Base-by-base conservation (phyloP, 2,329 filamentous ascomycete species). In the Aspergillus felis region DNA sequence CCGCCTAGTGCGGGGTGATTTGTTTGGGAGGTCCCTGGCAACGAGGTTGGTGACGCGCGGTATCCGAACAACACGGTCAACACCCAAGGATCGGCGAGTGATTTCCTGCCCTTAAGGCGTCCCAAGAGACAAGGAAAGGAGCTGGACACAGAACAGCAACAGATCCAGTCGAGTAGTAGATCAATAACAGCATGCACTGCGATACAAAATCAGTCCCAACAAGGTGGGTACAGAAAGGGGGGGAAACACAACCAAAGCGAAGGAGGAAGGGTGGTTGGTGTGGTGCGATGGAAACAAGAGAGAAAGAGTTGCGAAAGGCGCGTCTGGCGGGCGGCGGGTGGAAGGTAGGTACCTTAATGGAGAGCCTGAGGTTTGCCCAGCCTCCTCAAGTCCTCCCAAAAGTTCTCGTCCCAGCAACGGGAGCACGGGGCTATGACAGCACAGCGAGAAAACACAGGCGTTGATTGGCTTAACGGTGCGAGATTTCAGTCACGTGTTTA, bases 1-100 rank as follows among this genome's bases (percentile, higher is more conserved):
- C 70, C 69, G 68, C 68, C 66, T 64, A 66, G 65, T 63, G 69
- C 67, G 68, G 71, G 70, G 68, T 66, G 63, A 61, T 61, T 60
- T 58, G 64, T 64, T 59, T 58, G 57, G 54, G 53, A 57, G 58
- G 56, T 58, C 63, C 58, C 59, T 63, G 52, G 62, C 61, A 64
- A 64, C 62, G 63, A 66, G 54, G 59, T 50, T 57, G 59, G 63
- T 65, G 66, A 73, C 71, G 71, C 71, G 71, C 68, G 63, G 63
- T 60, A 65, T 57, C 58, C 64, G 55, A 64, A 71, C 64, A 72
- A 72, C 67, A 47, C 44, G 55, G 64, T 71, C 66, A 72, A 72
- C 67, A 27, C 44, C 71, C 70, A 62, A 61, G 60, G 61, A 61
- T 64, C 57, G 54, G 61, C 59, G 54, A 60, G 48, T 47, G 51